Percentiles rank a stretch among this genome's conserved stretches.
These are phyloP conservation scores for Adansonia digitata DNA, from an alignment of 345 rosid genomes.

Conservation along the genomic window DNA sequence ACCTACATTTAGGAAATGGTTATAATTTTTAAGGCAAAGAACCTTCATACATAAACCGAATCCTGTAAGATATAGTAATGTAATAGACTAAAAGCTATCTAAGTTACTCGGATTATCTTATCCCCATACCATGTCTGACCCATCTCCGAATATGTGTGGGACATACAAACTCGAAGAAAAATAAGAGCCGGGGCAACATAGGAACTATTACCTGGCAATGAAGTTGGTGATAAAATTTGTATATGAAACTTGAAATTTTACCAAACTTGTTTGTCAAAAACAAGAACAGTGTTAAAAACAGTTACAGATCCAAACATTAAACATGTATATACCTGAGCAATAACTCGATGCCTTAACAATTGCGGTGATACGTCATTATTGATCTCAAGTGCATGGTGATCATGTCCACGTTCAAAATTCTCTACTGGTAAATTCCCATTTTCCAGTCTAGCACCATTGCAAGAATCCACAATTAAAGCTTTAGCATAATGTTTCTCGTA, in stretches of 20 bases:
- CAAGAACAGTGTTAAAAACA: too few species aligned
- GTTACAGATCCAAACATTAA: background rate
- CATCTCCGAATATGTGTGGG: too few species aligned
- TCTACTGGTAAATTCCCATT: background rate
- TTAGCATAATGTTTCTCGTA: slow-evolving; percentile 26
- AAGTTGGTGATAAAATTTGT: too few species aligned
- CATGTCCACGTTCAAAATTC: background rate
- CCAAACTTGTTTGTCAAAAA: too few species aligned
- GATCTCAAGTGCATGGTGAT: background rate
- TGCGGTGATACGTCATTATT: background rate
- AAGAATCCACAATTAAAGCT: background rate
- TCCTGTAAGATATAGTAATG: background rate
- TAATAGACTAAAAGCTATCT: too few species aligned
- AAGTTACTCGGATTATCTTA: too few species aligned
- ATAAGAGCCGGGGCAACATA: too few species aligned
- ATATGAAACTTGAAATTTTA: too few species aligned
- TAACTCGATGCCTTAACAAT: slow-evolving; percentile 10
- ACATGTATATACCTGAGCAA: slow-evolving; percentile 16
- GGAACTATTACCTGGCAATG: too few species aligned
- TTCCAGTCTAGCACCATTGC: background rate
- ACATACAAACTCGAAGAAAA: too few species aligned
- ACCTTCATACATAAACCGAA: too few species aligned
- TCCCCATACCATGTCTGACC: too few species aligned
- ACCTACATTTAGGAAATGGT: slow-evolving; percentile 33
- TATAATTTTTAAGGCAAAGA: background rate